Evolutionary conservation across 2,329 filamentous ascomycete genomes (phyloP).

Genomic region (Pestalotiopsis sp.): DNA sequence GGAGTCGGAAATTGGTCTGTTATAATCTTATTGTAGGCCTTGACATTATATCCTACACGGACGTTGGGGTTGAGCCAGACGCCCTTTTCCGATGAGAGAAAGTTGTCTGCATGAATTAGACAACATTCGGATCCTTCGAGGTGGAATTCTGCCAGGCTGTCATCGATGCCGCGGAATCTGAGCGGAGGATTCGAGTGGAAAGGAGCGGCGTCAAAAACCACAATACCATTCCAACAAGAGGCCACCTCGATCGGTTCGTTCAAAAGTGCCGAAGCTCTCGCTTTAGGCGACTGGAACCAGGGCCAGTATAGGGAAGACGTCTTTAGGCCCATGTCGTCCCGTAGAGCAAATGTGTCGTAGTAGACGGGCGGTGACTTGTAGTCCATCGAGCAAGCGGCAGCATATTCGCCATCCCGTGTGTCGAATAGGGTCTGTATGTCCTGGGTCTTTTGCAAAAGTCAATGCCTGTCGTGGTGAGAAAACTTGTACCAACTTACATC

Average conservation of each 20-base stretch:
- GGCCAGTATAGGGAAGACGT: conserved; percentile 58
- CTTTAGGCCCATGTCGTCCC: conserved; percentile 56
- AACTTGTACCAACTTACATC: conserved; percentile 37
- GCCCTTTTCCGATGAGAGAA: conserved; percentile 43
- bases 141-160: conserved; percentile 54
- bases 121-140: conserved; percentile 67
- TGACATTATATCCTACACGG: conserved; percentile 51
- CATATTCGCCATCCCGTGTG: conserved; percentile 58
- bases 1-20: conserved; percentile 41
- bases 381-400: conserved; percentile 64
- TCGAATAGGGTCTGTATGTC: conserved; percentile 57
- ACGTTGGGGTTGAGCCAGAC: conserved; percentile 60
- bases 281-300: conserved; percentile 52
- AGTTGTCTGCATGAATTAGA: conserved; percentile 62
- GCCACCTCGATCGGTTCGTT: conserved; percentile 58
- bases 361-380: conserved; percentile 55
- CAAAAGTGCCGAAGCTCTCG: conserved; percentile 48
- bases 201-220: conserved; percentile 45
- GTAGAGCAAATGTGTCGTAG: conserved; percentile 65
- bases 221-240: conserved; percentile 73
- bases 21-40: conserved; percentile 39
- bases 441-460: conserved; percentile 26
- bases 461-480: background rate
- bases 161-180: conserved; percentile 64
- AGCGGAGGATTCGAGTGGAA: conserved; percentile 50